Percentiles rank a stretch among this genome's conserved stretches.
Evolutionary conservation across 2,329 filamentous ascomycete species (phyloP).

Genomic region (Colletotrichum kahawae): DNA sequence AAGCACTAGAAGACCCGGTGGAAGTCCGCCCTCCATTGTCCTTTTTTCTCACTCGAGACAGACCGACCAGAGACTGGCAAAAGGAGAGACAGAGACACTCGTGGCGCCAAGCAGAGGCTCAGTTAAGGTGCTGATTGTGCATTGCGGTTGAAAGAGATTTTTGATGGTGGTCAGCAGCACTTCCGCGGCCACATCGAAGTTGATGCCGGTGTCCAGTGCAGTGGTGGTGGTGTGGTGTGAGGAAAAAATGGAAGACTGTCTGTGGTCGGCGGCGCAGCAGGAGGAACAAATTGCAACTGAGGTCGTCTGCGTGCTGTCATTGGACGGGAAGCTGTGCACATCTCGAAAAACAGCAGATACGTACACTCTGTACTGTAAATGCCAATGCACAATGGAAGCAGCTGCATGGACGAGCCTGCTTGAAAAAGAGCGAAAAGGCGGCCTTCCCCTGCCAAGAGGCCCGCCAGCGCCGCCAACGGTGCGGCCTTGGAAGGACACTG

Average conservation of each 20-base stretch:
- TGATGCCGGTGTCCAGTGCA: background rate
- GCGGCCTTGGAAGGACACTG: conserved; percentile 3
- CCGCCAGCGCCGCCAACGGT: conserved; percentile 6
- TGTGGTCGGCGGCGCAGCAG: background rate
- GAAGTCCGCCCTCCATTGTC: background rate
- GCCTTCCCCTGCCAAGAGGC: conserved; percentile 10
- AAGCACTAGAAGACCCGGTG: background rate
- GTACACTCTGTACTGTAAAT: background rate
- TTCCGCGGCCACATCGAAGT: background rate
- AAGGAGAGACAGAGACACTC: background rate
- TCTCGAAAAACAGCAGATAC: background rate
- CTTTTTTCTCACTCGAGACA: background rate
- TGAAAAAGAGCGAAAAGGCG: background rate
- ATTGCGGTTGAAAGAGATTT: background rate
- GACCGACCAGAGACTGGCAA: background rate
- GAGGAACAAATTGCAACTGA: background rate
- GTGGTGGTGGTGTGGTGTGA: background rate
- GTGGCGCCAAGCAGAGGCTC: background rate
- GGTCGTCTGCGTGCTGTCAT: background rate
- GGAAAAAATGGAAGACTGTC: background rate
- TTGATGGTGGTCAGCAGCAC: background rate
- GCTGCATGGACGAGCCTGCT: background rate
- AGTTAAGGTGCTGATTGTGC: conserved; percentile 6
- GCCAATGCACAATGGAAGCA: background rate
- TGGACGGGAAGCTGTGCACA: background rate